phyloP scores from a whole-genome alignment of 306 rosid genomes.

The Clitoria ternatea region DNA sequence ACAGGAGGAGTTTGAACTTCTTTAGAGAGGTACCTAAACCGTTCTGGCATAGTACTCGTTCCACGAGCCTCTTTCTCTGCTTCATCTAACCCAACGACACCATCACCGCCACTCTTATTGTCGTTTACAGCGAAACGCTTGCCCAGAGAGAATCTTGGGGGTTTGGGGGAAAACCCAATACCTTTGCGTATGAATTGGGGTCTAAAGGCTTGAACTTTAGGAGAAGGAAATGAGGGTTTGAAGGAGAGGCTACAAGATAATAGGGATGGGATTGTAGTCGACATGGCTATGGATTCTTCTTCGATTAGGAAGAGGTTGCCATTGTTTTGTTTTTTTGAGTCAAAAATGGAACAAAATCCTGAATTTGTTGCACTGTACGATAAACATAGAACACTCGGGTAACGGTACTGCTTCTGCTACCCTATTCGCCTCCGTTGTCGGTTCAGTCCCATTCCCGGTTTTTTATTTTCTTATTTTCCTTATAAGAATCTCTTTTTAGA shows the following conservation, averaged over 20 bases:
- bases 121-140: slow-evolving; percentile 35
- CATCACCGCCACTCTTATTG: neutral
- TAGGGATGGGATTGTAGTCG: slow-evolving; percentile 41
- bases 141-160: slow-evolving; percentile 17
- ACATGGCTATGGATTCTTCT: slow-evolving; percentile 35
- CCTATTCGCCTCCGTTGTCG: neutral
- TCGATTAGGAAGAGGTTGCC: neutral
- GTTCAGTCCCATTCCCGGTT: too few relatives aligned
- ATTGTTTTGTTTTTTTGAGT: neutral
- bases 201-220: slow-evolving; percentile 30
- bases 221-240: slow-evolving; percentile 26
- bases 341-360: neutral
- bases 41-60: slow-evolving; percentile 71
- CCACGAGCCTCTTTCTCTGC: slow-evolving; percentile 54
- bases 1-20: slow-evolving; percentile 74
- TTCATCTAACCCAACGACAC: slow-evolving; percentile 30
- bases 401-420: neutral
- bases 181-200: slow-evolving; percentile 15
- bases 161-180: slow-evolving; percentile 30
- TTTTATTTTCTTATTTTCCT: too few relatives aligned
- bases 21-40: slow-evolving; percentile 61
- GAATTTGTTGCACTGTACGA: neutral
- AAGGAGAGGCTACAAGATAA: slow-evolving; percentile 38
- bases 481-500: too few relatives aligned
- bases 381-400: neutral